Evolutionary conservation across 139 green algal genomes (phyloP).

Genomic region (Prasinococcaceae sp.): DNA sequence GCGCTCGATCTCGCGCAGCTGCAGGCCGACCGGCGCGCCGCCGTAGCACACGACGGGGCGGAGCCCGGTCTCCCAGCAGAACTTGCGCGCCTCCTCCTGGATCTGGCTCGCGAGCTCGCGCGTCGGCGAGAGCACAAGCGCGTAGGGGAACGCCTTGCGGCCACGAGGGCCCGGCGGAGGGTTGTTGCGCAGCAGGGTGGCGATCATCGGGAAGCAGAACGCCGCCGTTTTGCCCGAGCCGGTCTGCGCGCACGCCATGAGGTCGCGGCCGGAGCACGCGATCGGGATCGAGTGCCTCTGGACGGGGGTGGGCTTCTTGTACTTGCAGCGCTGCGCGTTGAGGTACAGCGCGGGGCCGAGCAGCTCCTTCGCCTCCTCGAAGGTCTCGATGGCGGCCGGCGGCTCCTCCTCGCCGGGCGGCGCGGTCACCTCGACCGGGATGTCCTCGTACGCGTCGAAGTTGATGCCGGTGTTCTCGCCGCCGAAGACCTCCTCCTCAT

Average conservation of each 20-base stretch:
- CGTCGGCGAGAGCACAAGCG: slow-evolving; percentile 80
- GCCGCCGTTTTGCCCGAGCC: slow-evolving; percentile 95
- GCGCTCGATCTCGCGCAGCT: slow-evolving; percentile 73
- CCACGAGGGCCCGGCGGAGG: slow-evolving; percentile 27
- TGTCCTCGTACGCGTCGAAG: slow-evolving; percentile 97
- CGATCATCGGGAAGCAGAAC: slow-evolving; percentile 98
- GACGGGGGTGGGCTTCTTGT: slow-evolving; percentile 93
- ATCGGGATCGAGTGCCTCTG: slow-evolving; percentile 95
- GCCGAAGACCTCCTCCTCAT: slow-evolving; percentile 49
- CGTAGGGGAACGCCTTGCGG: slow-evolving; percentile 74
- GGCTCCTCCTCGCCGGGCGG: too few relatives aligned
- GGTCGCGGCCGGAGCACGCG: slow-evolving; percentile 71
- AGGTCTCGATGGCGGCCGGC: slow-evolving; percentile 60
- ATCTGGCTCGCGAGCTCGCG: slow-evolving; percentile 80
- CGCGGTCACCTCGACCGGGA: slow-evolving; percentile 85
- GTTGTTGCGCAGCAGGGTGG: slow-evolving; percentile 62
- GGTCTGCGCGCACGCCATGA: slow-evolving; percentile 72
- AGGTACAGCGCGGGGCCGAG: slow-evolving; percentile 51
- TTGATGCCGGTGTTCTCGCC: slow-evolving; percentile 93
- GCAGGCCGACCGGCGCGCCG: slow-evolving; percentile 66
- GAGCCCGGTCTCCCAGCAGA: slow-evolving; percentile 81
- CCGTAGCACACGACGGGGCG: slow-evolving; percentile 87
- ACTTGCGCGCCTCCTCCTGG: slow-evolving; percentile 86
- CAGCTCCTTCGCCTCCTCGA: slow-evolving; percentile 60
- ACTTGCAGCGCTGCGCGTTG: slow-evolving; percentile 92